Evolutionary conservation across 495 filamentous ascomycete genomes (phyloP), one percentile per base, ranked within the genome.

Genomic region (Apodospora peruviana): DNA sequence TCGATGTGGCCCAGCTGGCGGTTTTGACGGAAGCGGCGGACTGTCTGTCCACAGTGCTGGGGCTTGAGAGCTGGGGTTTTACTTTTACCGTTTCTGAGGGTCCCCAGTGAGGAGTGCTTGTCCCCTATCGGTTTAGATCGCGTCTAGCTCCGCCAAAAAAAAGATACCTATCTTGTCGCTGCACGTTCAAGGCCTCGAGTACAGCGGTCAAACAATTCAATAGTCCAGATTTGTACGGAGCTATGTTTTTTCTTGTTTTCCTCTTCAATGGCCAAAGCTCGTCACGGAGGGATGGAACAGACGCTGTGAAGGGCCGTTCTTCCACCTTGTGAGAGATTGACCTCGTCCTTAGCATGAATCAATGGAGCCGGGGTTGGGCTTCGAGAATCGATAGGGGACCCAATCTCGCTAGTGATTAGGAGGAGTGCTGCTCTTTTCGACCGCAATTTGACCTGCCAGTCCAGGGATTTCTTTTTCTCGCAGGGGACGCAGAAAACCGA

Each of bases 321-420:
- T 46, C 45, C 52, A 48, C n/a, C 47, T 55, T 46, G 40, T 55
- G 40, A 53, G 51, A 45, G 43, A 58, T 44, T 43, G 50, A 50
- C 46, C 22, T 41, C 43, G 53, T 45, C 43, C 52, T 51, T 53
- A 59, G 63, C 65, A 66, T 68, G 65, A 65, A 68, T 58, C 51
- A 48, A 53, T 56, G 58, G 52, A 49, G 51, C 60, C 47, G 52
- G 59, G 63, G 64, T 51, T 48, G 49, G 55, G 40, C 54, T 58
- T 61, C 52, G 54, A 60, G 52, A 61, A 52, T 52, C 14, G 55
- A 61, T 57, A 61, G 61, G 64, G 56, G 55, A 57, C 56, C 59
- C 66, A 69, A 69, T 69, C 50, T 69, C 66, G 66, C 66, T 69
- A 69, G 64, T 50, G 64, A 55, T 58, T 60, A 53, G 58, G 55